These are phyloP conservation scores for Saccharomyces hybrid DNA, from an alignment of 1,139 yeast genomes.

Conservation along the genomic window DNA sequence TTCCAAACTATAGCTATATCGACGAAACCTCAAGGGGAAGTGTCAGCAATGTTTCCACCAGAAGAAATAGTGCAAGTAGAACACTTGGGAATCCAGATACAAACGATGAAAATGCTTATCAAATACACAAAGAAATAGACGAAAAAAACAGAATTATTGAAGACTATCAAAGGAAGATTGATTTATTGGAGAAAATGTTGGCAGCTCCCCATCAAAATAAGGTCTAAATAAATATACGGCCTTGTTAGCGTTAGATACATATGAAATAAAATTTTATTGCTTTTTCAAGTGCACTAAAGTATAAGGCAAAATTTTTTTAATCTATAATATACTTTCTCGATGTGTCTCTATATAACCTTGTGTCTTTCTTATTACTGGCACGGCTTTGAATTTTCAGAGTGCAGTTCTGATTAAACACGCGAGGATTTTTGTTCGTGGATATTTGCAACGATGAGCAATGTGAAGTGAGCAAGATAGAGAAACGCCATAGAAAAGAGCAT, in stretches of 20 bases:
- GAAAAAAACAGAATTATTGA: constrained; percentile 21
- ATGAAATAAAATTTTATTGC: neutral
- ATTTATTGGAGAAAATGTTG: constrained; percentile 14
- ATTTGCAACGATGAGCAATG: neutral
- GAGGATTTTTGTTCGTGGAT: neutral
- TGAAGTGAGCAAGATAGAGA: neutral
- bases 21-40: constrained; percentile 4
- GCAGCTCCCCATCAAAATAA: neutral
- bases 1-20: neutral
- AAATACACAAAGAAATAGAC: constrained; percentile 9
- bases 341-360: neutral
- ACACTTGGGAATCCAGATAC: neutral
- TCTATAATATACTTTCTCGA: neutral
- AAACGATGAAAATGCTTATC: neutral
- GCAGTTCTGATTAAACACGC: neutral
- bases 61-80: neutral
- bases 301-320: neutral
- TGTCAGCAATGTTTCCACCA: constrained; percentile 5
- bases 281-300: neutral
- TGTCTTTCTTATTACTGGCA: neutral
- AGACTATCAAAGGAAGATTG: constrained; percentile 19
- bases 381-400: neutral
- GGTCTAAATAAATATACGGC: neutral
- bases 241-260: neutral
- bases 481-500: neutral